Conservation (phyloP, 805 yeast species). For the Peterozyma xylosa region DNA sequence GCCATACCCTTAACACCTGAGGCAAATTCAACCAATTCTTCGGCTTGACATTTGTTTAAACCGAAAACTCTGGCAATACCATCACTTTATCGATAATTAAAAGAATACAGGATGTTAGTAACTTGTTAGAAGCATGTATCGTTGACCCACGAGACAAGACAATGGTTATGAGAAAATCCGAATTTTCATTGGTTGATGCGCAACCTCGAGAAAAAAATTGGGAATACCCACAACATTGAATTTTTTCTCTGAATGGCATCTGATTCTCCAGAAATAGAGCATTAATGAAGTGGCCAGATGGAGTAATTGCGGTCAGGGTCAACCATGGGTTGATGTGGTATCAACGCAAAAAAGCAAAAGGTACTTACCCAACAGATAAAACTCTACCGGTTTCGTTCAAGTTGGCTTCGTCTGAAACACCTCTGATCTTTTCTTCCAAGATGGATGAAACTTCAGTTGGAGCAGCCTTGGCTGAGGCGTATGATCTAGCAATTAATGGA, state of each 20-base stretch:
- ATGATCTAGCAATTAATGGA: conserved; percentile 68
- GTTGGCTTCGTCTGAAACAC: conserved; percentile 95
- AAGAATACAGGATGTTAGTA: conserved; percentile 9
- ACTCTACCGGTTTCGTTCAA: conserved; percentile 99
- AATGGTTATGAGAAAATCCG: conserved; percentile 21
- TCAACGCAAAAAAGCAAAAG: conserved; percentile 1
- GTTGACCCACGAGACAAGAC: conserved; percentile 1
- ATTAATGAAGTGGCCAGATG: neutral
- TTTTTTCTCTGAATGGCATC: neutral
- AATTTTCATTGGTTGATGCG: conserved; percentile 15
- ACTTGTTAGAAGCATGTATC: neutral
- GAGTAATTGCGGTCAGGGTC: neutral
- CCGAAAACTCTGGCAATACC: conserved; percentile 99
- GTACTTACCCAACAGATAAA: conserved; percentile 86
- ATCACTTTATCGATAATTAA: conserved; percentile 61
- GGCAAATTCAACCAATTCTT: conserved; percentile 98
- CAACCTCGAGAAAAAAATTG: conserved; percentile 4
- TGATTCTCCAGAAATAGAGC: neutral
- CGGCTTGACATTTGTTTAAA: conserved; percentile 99
- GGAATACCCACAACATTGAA: neutral
- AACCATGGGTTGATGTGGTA: neutral
- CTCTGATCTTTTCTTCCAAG: conserved; percentile 98
- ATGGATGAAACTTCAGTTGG: conserved; percentile 99
- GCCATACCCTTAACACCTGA: conserved; percentile 99
- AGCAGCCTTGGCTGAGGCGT: conserved; percentile 94